These are phyloP conservation scores for Anthracocystis walkeri DNA, from an alignment of 1,284 basidiomycete genomes.

Conservation along the genomic window DNA sequence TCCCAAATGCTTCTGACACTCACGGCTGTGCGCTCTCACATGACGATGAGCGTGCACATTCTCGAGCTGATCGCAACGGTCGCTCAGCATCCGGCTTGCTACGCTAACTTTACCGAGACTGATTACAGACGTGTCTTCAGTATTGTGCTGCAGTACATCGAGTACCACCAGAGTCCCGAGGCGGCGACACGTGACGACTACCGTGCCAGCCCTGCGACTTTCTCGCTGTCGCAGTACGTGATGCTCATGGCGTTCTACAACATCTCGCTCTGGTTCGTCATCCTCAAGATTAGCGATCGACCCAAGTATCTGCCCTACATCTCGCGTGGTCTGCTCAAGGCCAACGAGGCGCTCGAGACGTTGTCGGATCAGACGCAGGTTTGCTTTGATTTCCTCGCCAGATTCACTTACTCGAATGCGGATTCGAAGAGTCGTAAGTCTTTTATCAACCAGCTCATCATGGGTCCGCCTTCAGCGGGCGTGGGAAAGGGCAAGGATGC, in stretches of 20 bases:
- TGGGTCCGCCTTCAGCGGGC: conserved; percentile 65
- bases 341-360: conserved; percentile 81
- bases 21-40: conserved; percentile 93
- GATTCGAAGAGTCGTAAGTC: conserved; percentile 89
- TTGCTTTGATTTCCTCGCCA: conserved; percentile 96
- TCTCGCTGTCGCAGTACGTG: conserved; percentile 94
- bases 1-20: conserved; percentile 84
- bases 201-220: conserved; percentile 71
- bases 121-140: conserved; percentile 96
- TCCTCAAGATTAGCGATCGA: conserved; percentile 85
- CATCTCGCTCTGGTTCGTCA: conserved; percentile 95
- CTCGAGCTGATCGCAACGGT: conserved; percentile 90
- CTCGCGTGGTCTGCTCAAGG: conserved; percentile 85
- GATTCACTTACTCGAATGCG: conserved; percentile 93
- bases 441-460: conserved; percentile 78
- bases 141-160: conserved; percentile 93
- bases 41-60: conserved; percentile 93
- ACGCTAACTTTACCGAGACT: conserved; percentile 90
- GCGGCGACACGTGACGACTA: conserved; percentile 63
- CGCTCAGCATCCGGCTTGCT: conserved; percentile 81
- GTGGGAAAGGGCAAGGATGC: conserved; percentile 62
- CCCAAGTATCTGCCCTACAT: conserved; percentile 87
- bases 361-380: conserved; percentile 94
- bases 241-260: conserved; percentile 92
- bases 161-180: conserved; percentile 73